Conservation (phyloP, 179 eudicot species). For the Silene vulgaris region DNA sequence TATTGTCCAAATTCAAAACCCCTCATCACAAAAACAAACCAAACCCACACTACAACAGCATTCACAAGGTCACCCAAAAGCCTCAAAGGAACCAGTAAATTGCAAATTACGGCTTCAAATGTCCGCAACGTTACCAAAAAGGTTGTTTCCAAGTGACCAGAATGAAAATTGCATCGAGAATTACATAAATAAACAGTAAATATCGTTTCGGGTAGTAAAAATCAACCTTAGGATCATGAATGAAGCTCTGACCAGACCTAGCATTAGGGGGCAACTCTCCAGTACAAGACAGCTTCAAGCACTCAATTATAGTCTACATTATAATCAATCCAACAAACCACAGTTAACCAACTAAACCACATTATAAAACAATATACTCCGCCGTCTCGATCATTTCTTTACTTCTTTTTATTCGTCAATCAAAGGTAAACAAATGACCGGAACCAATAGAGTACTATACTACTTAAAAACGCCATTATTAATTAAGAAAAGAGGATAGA, state of each 20-base stretch:
- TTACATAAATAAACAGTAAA: neutral
- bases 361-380: neutral
- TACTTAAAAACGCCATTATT: neutral
- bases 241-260: slow-evolving; percentile 92
- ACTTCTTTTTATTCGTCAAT: too few relatives aligned
- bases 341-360: neutral
- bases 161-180: neutral
- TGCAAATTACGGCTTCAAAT: neutral
- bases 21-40: neutral
- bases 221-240: slow-evolving; percentile 88
- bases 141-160: too few relatives aligned
- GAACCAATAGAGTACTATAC: neutral
- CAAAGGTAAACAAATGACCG: neutral
- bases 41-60: neutral
- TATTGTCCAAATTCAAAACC: slow-evolving; percentile 24
- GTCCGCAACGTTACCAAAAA: too few relatives aligned
- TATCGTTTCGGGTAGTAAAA: neutral
- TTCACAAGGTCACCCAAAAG: neutral
- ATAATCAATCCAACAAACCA: neutral
- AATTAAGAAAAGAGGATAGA: neutral
- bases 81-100: neutral
- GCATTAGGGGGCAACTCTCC: slow-evolving; percentile 99
- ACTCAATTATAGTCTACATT: slow-evolving; percentile 83
- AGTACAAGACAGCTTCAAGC: slow-evolving; percentile 89
- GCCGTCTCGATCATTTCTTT: neutral